Evolutionary conservation across 2,329 filamentous ascomycete genomes (phyloP), one percentile per base, ranked within the genome.

Genomic region (Endothia cerciana): DNA sequence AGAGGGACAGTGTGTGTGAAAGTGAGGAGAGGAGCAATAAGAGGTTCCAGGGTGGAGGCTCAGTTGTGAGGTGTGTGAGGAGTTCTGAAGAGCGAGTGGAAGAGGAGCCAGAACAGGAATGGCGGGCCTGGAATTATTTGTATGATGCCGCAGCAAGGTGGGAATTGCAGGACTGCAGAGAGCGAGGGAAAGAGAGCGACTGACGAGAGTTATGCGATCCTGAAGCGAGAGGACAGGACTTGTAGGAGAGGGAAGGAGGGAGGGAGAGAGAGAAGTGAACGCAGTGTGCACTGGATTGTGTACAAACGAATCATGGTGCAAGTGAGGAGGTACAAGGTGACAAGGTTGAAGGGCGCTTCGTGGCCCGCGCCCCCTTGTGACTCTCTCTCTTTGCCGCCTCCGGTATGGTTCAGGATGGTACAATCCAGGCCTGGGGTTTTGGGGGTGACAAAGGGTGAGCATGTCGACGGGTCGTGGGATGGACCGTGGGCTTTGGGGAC

Each of bases 331-430:
- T 51, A 51, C 47, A 51, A 28, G 47, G 47, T 51, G 47, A 55
- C 51, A 55, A 55, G 51, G 30, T 55, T 36, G 19, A 17, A 55
- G 51, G 51, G 28, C 51, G 30, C 51, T 55, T 55, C 28, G 30
- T 55, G 51, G 51, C 51, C 51, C 51, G 36, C 28, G 51, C 51
- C 28, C n/a, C 51, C 51, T 55, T 55, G 51, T 55, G 51, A 55
- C 51, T 55, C 51, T 55, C 36, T 36, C 8, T 5, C 3, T 36
- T 17, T 55, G 28, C 51, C 51, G 51, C 19, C 28, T 33, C 30
- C 51, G 51, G 51, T 36, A 55, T 36, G 51, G 51, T 28, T 28
- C 47, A 55, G 30, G 28, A 55, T 36, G 51, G 51, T 55, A 55
- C 51, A 11, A 53, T 47, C n/a, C n/a, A n/a, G 15, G 41, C 41